A percentile compares a stretch with the other conserved stretches of the same genome.
These are phyloP conservation scores for Calonectria multiphialidica DNA, from an alignment of 2,329 filamentous ascomycete species.

Conservation along the genomic window DNA sequence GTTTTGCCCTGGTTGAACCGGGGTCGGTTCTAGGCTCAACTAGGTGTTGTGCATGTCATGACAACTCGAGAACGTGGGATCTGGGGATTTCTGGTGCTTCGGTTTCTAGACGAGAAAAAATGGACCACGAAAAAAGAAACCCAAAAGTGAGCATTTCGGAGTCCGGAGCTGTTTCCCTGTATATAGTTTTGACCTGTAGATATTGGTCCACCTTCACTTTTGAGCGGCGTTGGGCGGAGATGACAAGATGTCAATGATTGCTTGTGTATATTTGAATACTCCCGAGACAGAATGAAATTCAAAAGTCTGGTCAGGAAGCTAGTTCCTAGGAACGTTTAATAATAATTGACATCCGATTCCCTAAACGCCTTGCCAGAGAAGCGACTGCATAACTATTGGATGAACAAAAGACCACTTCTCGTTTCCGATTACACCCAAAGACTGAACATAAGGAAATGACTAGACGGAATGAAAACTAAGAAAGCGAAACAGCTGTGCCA, in stretches of 20 bases:
- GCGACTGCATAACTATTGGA: constrained; percentile 19
- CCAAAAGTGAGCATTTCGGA: not conserved
- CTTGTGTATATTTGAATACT: constrained; percentile 38
- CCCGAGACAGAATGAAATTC: constrained; percentile 15
- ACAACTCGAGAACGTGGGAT: not conserved
- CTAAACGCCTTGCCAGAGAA: constrained; percentile 35
- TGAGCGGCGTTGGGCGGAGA: constrained; percentile 30
- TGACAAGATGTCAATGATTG: constrained; percentile 29
- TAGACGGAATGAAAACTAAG: constrained; percentile 5
- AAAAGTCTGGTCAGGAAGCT: constrained; percentile 13
- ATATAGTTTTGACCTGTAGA: constrained; percentile 34
- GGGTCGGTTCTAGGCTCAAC: not conserved
- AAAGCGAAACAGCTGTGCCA: constrained; percentile 39
- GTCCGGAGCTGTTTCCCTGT: constrained; percentile 16
- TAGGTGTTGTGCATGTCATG: not conserved
- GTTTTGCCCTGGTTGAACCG: not conserved
- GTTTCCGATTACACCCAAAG: constrained; percentile 5
- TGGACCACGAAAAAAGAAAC: not conserved
- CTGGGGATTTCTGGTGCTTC: not conserved
- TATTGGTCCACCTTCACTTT: constrained; percentile 31
- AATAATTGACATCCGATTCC: constrained; percentile 31
- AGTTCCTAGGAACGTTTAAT: constrained; percentile 25
- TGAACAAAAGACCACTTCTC: not conserved
- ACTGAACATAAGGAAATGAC: constrained; percentile 17
- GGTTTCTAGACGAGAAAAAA: not conserved